Evolutionary conservation across 2,329 filamentous ascomycete species (phyloP).

Genomic region (Pseudogymnoascus sp.): DNA sequence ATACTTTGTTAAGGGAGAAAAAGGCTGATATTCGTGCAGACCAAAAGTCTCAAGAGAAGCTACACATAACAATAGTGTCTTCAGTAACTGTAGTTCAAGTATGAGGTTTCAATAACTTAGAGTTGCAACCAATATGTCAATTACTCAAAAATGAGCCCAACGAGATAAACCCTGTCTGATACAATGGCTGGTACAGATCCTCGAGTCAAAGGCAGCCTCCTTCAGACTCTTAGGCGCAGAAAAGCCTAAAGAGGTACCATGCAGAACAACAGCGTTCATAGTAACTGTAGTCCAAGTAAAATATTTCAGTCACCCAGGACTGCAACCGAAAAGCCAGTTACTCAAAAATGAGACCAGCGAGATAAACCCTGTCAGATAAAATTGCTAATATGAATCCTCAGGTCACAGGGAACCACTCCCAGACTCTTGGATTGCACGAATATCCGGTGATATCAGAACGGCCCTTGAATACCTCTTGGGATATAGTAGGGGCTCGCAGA

Average conservation of each 20-base stretch:
- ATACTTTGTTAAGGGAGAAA: neutral
- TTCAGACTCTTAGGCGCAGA: neutral
- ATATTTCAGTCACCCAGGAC: no score
- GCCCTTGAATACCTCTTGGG: neutral
- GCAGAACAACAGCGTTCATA: no score
- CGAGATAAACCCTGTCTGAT: neutral
- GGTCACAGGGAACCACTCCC: no score
- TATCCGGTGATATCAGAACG: neutral
- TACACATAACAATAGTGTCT: neutral
- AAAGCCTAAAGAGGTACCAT: no score
- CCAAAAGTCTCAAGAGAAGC: neutral
- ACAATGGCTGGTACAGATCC: neutral
- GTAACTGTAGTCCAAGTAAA: no score
- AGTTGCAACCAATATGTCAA: neutral
- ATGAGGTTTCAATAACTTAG: neutral
- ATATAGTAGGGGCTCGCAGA: neutral
- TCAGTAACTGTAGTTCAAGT: neutral
- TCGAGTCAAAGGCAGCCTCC: neutral
- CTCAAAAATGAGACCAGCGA: no score
- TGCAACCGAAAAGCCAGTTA: no score
- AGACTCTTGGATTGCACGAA: neutral
- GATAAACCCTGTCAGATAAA: no score
- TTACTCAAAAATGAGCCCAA: neutral
- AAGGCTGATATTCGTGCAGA: neutral
- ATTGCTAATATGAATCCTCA: no score